These are phyloP conservation scores for Exophiala phaeomuriformis DNA, from an alignment of 2,329 filamentous ascomycete genomes.

Conservation along the genomic window DNA sequence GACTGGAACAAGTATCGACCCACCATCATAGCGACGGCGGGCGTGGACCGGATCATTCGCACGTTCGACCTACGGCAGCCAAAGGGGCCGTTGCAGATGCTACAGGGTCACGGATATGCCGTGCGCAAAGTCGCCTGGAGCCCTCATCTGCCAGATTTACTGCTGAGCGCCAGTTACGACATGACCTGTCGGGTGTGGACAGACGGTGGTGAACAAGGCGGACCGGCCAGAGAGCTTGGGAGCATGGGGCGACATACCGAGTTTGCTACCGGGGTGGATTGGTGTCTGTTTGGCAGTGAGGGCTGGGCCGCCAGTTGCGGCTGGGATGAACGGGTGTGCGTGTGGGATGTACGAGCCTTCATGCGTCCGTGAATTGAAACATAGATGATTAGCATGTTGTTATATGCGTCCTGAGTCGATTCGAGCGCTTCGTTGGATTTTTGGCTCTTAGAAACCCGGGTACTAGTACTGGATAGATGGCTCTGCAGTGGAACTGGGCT, in stretches of 20 bases:
- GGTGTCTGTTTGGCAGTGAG: constrained; percentile 92
- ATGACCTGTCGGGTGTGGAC: constrained; percentile 96
- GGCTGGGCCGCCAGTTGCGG: constrained; percentile 93
- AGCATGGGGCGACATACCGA: constrained; percentile 91
- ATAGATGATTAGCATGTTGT: constrained; percentile 1
- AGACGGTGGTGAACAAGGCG: constrained; percentile 54
- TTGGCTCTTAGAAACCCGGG: too few species aligned
- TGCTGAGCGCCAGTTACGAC: constrained; percentile 89
- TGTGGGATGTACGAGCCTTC: constrained; percentile 77
- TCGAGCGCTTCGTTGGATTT: too few species aligned
- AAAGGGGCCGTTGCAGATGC: constrained; percentile 61
- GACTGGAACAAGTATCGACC: constrained; percentile 99
- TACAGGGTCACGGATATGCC: constrained; percentile 86
- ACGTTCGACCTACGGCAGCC: constrained; percentile 85
- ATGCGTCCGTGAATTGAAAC: constrained; percentile 38
- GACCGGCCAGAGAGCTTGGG: constrained; percentile 57
- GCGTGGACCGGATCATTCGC: constrained; percentile 78
- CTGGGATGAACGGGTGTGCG: constrained; percentile 84
- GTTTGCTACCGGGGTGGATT: constrained; percentile 92
- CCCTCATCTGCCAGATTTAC: constrained; percentile 80
- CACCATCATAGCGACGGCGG: constrained; percentile 74
- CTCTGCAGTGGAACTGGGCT: too few species aligned
- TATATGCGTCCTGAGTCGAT: neutral
- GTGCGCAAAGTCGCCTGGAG: constrained; percentile 83
- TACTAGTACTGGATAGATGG: too few species aligned